Evolutionary conservation across 192 early-diverging fungal genomes (phyloP).

Genomic region (Coemansia sp.): DNA sequence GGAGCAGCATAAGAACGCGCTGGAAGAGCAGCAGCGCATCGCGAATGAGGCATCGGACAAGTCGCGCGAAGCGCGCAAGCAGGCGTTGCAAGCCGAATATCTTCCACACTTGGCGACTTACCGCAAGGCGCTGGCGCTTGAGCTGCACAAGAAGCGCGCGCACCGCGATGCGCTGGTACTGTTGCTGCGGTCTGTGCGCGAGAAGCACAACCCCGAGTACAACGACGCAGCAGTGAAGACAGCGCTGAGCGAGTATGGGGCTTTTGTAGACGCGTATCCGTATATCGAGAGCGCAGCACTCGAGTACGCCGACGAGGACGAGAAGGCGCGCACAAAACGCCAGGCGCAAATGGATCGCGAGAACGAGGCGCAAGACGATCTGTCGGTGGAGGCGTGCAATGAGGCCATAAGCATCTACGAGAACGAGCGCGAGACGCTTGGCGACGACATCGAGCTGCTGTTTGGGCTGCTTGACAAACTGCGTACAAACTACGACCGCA

Average conservation of each 20-base stretch:
- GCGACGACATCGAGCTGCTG: slow-evolving; percentile 26
- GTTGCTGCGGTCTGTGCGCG: slow-evolving; percentile 56
- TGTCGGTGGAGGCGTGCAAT: slow-evolving; percentile 22
- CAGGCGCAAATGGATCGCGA: slow-evolving; percentile 30
- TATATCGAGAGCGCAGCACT: slow-evolving; percentile 34
- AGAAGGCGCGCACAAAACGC: slow-evolving; percentile 25
- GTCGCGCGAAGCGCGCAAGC: slow-evolving; percentile 16
- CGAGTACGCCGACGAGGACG: slow-evolving; percentile 42
- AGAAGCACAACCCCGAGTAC: slow-evolving; percentile 72
- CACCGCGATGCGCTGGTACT: slow-evolving; percentile 36
- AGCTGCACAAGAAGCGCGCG: slow-evolving; percentile 25
- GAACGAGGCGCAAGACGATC: slow-evolving; percentile 34
- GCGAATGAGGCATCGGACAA: slow-evolving; percentile 5
- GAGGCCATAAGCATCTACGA: slow-evolving; percentile 29
- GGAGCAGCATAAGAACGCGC: slow-evolving; percentile 22
- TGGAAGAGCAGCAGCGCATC: slow-evolving; percentile 31
- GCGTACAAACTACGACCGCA: slow-evolving; percentile 55
- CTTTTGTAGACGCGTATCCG: slow-evolving; percentile 57
- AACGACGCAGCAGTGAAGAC: slow-evolving; percentile 70
- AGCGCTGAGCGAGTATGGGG: slow-evolving; percentile 64
- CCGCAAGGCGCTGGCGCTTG: slow-evolving; percentile 21
- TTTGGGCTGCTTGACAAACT: slow-evolving; percentile 31
- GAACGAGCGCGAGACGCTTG: slow-evolving; percentile 22
- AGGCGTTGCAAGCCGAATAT: slow-evolving; percentile 40
- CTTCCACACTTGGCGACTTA: slow-evolving; percentile 20